A percentile compares a stretch with the other conserved stretches of the same genome.
phyloP scores from a whole-genome alignment of 306 rosid genomes.

The cucumber (Cucumis sativus) region DNA sequence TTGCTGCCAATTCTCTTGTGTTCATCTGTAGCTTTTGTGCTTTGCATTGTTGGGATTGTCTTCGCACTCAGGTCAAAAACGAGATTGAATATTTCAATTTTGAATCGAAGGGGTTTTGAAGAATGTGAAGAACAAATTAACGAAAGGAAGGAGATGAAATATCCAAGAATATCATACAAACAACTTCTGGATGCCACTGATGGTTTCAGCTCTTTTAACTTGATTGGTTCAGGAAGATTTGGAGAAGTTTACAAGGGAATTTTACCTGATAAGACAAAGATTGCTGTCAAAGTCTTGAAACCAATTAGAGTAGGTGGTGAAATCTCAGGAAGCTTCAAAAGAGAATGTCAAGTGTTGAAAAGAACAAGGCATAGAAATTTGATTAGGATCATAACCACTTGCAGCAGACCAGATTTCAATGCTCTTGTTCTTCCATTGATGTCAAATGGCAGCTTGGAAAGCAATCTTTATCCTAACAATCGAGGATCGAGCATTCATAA shows the following conservation, averaged over 20 bases:
- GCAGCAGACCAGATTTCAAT: constrained; percentile 67
- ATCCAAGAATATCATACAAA: constrained; percentile 67
- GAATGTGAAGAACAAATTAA: constrained; percentile 26
- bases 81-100: constrained; percentile 10
- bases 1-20: constrained; percentile 26
- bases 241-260: constrained; percentile 81
- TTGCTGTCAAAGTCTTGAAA: constrained; percentile 78
- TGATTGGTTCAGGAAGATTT: constrained; percentile 75
- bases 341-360: constrained; percentile 70
- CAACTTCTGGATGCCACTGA: constrained; percentile 73
- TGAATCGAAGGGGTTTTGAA: constrained; percentile 10
- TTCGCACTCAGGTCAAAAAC: constrained; percentile 20
- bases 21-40: constrained; percentile 33
- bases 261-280: constrained; percentile 52
- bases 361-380: constrained; percentile 72
- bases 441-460: constrained; percentile 86
- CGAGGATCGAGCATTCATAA: constrained; percentile 19
- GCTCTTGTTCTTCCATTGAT: constrained; percentile 88
- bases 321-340: constrained; percentile 54
- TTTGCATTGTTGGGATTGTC: constrained; percentile 31
- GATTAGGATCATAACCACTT: constrained; percentile 74
- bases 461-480: constrained; percentile 43
- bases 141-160: constrained; percentile 38
- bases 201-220: constrained; percentile 56
- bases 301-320: constrained; percentile 24